Base-by-base conservation (phyloP, 2,329 filamentous ascomycete genomes). In the Ascochyta rabiei region DNA sequence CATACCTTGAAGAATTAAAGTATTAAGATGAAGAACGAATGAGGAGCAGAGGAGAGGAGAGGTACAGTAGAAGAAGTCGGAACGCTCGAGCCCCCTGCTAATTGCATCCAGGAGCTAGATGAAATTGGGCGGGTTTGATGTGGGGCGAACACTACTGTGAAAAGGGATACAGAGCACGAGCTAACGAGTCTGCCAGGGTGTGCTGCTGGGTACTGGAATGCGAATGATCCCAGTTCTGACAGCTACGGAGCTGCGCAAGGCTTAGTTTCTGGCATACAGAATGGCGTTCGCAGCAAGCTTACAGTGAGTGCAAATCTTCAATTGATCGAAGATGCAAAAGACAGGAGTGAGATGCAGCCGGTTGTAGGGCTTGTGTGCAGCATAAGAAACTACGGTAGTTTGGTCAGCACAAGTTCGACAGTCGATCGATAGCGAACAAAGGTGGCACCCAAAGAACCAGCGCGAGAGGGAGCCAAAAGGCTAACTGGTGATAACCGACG, bases 101-200 rank as follows among this genome's bases (percentile, higher is more conserved):
- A 72, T 77, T 72, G 76, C 77, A 78, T 77, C 69, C 75, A 76
- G 72, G 68, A 70, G 61, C 68, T 64, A 69, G 72, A 66, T 63
- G 69, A 69, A 70, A 71, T 73, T 73, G 67, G 68, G 67, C 62
- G 68, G 60, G 67, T 59, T 67, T 70, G 65, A 70, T 68, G 68
- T 68, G 63, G 69, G 69, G 68, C 67, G 66, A 67, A 66, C 57
- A 62, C 64, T 59, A 59, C 64, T 52, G 58, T 56, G 60, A 60
- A 65, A 73, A 73, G 72, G 71, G 70, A 69, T 67, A 79, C 75
- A 81, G 78, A 82, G 74, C 77, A 79, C 79, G 80, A 81, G 75
- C 77, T 80, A 82, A 82, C 80, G 80, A 77, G 78, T 81, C 80
- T 79, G 72, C 79, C 64, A 68, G 60, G 68, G 70, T 70, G 62